These are phyloP conservation scores for Cucurbita ficifolia DNA, from an alignment of 306 rosid species.

Conservation along the genomic window DNA sequence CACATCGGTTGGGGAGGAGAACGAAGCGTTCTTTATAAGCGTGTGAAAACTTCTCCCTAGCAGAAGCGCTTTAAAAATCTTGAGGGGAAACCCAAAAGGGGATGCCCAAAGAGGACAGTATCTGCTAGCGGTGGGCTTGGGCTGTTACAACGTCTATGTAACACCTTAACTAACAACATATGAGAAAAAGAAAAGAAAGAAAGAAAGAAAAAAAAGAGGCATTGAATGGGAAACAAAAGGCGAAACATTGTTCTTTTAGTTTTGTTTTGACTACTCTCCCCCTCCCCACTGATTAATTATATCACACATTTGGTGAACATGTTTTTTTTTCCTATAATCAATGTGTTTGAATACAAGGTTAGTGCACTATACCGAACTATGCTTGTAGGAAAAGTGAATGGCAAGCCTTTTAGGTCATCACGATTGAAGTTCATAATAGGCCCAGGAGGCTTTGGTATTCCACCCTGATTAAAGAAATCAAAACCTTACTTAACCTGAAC, in stretches of 20 bases:
- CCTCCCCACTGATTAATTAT: background rate
- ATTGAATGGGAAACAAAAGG: background rate
- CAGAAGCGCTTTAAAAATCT: too few species aligned
- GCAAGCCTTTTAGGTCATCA: conserved; percentile 75
- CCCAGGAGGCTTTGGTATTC: conserved; percentile 72
- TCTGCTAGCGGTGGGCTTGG: too few species aligned
- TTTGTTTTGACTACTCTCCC: background rate
- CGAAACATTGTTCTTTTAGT: background rate
- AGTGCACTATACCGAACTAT: conserved; percentile 40
- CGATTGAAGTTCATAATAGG: conserved; percentile 61
- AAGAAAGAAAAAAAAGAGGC: background rate
- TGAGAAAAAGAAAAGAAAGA: background rate
- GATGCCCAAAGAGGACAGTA: too few species aligned
- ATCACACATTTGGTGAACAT: background rate
- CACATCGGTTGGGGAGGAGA: too few species aligned
- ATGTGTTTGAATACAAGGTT: background rate
- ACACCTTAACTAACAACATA: background rate
- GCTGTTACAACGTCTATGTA: background rate
- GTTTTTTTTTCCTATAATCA: background rate
- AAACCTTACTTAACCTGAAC: conserved; percentile 11
- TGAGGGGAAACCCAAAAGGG: too few species aligned
- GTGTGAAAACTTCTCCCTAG: too few species aligned
- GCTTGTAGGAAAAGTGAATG: conserved; percentile 63
- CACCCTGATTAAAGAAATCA: conserved; percentile 54
- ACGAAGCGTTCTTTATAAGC: too few species aligned